Evolutionary conservation across 2,329 filamentous ascomycete genomes (phyloP).

Genomic region (Aureobasidium namibiae): DNA sequence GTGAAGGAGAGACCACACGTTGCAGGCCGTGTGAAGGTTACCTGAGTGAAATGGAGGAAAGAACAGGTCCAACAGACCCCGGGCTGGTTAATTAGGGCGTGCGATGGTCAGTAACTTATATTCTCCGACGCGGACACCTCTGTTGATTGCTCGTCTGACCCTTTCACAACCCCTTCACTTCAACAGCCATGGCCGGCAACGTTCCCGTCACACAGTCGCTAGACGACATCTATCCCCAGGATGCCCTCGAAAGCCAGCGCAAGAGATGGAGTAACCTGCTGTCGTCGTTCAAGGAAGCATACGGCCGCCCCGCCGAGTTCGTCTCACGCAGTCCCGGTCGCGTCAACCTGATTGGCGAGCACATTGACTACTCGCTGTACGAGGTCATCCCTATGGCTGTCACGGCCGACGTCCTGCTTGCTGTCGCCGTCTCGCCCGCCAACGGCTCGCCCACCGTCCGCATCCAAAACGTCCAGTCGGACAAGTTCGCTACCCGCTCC

Average conservation of each 20-base stretch:
- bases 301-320: constrained; percentile 66
- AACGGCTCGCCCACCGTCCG: constrained; percentile 56
- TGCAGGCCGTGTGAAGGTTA: constrained; percentile 40
- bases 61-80: neutral
- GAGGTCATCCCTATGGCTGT: constrained; percentile 94
- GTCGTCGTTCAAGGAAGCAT: constrained; percentile 59
- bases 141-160: neutral
- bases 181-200: constrained; percentile 20
- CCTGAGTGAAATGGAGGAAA: too few relatives aligned
- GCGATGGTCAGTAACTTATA: neutral
- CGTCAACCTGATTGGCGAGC: constrained; percentile 98
- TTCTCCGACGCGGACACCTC: neutral
- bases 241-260: constrained; percentile 59
- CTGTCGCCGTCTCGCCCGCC: constrained; percentile 54
- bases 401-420: constrained; percentile 81
- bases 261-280: constrained; percentile 70
- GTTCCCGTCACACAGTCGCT: constrained; percentile 72
- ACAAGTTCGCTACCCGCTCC: constrained; percentile 66
- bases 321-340: constrained; percentile 84
- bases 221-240: constrained; percentile 72
- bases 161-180: neutral
- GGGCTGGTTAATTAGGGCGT: constrained; percentile 6
- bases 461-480: constrained; percentile 68
- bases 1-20: neutral
- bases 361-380: constrained; percentile 98